Evolutionary conservation across 139 green algal genomes (phyloP).

Genomic region (Tetradesmus obliquus): DNA sequence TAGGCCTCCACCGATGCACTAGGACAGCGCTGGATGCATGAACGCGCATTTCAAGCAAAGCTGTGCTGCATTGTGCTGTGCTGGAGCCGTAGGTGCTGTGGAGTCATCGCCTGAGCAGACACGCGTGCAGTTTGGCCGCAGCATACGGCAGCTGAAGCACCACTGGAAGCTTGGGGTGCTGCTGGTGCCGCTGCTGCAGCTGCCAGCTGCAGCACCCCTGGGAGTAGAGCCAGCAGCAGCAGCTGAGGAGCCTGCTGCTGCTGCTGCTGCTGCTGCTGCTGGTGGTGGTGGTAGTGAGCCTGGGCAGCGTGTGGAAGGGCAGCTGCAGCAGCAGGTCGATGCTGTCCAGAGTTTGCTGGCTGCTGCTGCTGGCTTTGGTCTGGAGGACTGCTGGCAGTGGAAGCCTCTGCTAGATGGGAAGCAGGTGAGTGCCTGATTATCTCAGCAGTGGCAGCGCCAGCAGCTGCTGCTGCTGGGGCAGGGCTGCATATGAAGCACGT

Average conservation of each 20-base stretch:
- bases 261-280: slow-evolving; percentile 3
- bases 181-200: slow-evolving; percentile 41
- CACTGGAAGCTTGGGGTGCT: slow-evolving; percentile 66
- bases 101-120: slow-evolving; percentile 47
- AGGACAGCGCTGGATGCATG: too few species aligned
- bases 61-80: not conserved
- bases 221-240: slow-evolving; percentile 24
- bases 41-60: too few species aligned
- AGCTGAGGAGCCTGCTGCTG: not conserved
- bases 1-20: too few species aligned
- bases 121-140: slow-evolving; percentile 60
- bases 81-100: not conserved
- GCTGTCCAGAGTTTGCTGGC: slow-evolving; percentile 9
- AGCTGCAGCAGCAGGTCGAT: slow-evolving; percentile 35
- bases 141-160: slow-evolving; percentile 72
- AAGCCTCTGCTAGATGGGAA: slow-evolving; percentile 47
- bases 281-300: not conserved
- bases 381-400: slow-evolving; percentile 44
- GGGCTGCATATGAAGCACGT: too few species aligned
- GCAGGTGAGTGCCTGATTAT: slow-evolving; percentile 5
- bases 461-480: not conserved
- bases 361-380: slow-evolving; percentile 32
- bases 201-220: slow-evolving; percentile 17
- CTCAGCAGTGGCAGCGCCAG: too few species aligned
- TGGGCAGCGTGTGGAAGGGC: not conserved